phyloP scores from a whole-genome alignment of 805 yeast species.

The Pichia pseudocactophila region DNA sequence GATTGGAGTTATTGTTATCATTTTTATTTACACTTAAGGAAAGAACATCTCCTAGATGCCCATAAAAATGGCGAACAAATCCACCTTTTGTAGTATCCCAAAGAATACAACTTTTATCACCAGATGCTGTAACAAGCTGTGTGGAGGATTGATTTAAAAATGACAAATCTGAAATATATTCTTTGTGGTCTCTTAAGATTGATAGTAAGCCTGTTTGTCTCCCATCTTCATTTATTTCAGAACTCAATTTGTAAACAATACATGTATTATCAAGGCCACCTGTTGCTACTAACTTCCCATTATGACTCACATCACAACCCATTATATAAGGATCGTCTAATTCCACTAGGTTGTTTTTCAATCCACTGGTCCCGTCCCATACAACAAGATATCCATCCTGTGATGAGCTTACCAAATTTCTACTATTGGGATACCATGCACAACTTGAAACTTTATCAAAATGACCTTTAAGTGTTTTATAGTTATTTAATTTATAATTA shows the following conservation, averaged over 20 bases:
- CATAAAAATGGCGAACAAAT: constrained; percentile 44
- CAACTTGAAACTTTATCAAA: constrained; percentile 62
- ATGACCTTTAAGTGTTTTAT: constrained; percentile 49
- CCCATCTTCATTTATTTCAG: constrained; percentile 7
- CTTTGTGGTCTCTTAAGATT: constrained; percentile 70
- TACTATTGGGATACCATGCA: constrained; percentile 62
- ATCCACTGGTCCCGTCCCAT: constrained; percentile 74
- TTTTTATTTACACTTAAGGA: constrained; percentile 30
- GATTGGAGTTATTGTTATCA: constrained; percentile 10
- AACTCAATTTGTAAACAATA: constrained; percentile 47
- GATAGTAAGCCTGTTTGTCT: constrained; percentile 29
- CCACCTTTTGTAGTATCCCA: constrained; percentile 72
- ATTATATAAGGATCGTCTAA: constrained; percentile 75
- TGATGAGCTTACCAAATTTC: constrained; percentile 57
- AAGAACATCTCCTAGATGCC: constrained; percentile 67
- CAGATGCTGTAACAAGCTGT: constrained; percentile 60
- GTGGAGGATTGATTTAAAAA: constrained; percentile 45
- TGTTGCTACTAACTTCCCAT: constrained; percentile 57
- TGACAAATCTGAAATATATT: constrained; percentile 68
- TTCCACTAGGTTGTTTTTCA: constrained; percentile 60
- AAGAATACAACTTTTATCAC: constrained; percentile 68
- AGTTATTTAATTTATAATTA: constrained; percentile 13
- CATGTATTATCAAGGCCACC: constrained; percentile 81
- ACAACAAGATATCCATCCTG: constrained; percentile 80
- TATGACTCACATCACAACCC: constrained; percentile 64